These are phyloP conservation scores for Amylostereum chailletii DNA, from an alignment of 1,284 basidiomycete genomes.

Conservation along the genomic window DNA sequence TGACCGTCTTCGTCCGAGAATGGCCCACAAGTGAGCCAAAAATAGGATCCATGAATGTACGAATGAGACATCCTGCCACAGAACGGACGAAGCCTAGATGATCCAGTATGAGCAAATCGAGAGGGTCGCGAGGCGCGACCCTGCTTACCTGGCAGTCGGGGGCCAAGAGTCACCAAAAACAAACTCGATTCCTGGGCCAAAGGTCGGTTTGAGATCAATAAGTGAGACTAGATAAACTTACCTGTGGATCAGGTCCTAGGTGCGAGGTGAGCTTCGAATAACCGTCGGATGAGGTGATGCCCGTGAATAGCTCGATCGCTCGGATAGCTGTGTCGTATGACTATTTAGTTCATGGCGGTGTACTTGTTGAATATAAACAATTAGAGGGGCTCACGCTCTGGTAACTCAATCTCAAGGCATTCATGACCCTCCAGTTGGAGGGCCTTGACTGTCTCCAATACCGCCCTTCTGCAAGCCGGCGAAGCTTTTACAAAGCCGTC, in stretches of 20 bases:
- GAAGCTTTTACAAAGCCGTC: conserved; percentile 66
- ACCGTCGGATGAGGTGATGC: conserved; percentile 67
- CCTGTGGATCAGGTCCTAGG: conserved; percentile 65
- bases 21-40: conserved; percentile 40
- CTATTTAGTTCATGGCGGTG: too few species aligned
- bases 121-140: too few species aligned
- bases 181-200: conserved; percentile 44
- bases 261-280: conserved; percentile 64
- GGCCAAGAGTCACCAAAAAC: conserved; percentile 50
- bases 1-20: conserved; percentile 43
- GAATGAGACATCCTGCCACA: conserved; percentile 38
- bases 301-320: conserved; percentile 58
- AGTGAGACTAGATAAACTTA: conserved; percentile 15
- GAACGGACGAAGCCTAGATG: conserved; percentile 40
- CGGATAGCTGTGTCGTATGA: conserved; percentile 29
- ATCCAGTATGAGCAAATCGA: neutral
- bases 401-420: conserved; percentile 57
- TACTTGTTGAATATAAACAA: too few species aligned
- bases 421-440: conserved; percentile 68
- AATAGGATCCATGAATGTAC: conserved; percentile 43
- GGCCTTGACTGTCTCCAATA: conserved; percentile 67
- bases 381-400: conserved; percentile 27
- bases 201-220: conserved; percentile 2
- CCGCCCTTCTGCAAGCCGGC: conserved; percentile 73
- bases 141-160: conserved; percentile 45